Base-by-base conservation (phyloP, 441 rosid species). In the Capsella rubella region DNA sequence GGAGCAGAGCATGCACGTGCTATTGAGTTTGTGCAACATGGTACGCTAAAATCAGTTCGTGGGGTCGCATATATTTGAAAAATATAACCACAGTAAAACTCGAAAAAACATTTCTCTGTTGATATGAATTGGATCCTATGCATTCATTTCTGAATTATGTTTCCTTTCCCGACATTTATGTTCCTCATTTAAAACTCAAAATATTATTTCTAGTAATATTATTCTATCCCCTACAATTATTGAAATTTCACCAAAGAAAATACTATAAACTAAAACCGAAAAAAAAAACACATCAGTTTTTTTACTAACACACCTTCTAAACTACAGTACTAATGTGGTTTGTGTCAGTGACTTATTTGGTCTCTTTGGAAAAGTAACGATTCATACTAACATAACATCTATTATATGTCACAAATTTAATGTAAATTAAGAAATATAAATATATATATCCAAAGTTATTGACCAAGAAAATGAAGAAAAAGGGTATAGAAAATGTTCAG, bases 111-210 rank as follows among this genome's bases (percentile, higher is more conserved):
- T 40, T 51, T 49, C 8, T 7, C 28, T 50, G 60, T 40, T 66
- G 72, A 74, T 58, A 40, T 66, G 52, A 66, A 10, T 66, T 13
- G 78, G 67, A 74, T 74, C 72, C 78, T 58, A 74, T 74, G 78
- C 54, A 66, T 74, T 56, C 2, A 47, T 65, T 34, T 63, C 18
- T 47, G 12, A n/a, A 15, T n/a, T 45, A 34, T 55, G 35, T 73
- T 54, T 64, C 55, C 64, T 72, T 64, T 16, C 51, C 51, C 34
- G 31, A 65, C 42, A n/a, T 55, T 55, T 12, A 18, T 37, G 42
- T 34, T 61, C 61, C 16, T 29, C 34, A 43, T 31, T 15, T 31
- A 16, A 40, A 52, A 51, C 34, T 40, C 13, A 62, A 50, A 13
- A 40, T 21, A 21, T 72, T 18, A n/a, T 2, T 63, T 53, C 28